Evolutionary conservation across 139 green algal species (phyloP).

Genomic region (Chlorella sp.): DNA sequence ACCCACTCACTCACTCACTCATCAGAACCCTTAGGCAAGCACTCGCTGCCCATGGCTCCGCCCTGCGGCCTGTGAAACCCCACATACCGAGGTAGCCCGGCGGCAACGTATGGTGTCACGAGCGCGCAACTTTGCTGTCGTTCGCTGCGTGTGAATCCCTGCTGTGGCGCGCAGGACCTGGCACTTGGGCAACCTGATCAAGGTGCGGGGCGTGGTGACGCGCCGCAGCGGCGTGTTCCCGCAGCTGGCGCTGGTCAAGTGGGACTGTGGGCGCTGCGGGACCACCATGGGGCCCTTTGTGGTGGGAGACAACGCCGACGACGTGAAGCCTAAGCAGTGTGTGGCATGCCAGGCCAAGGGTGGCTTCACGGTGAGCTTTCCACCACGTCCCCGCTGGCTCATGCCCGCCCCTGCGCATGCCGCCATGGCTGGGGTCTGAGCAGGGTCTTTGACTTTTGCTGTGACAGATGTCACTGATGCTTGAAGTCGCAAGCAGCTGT

Average conservation of each 20-base stretch:
- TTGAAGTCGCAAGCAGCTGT: no score
- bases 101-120: no score
- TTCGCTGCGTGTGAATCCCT: no score
- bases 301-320: not conserved
- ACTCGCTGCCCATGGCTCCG: no score
- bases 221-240: constrained; percentile 95
- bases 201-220: constrained; percentile 87
- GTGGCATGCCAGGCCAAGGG: no score
- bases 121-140: no score
- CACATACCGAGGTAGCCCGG: no score
- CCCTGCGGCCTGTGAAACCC: no score
- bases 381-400: not conserved
- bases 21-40: no score
- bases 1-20: no score
- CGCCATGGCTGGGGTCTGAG: not conserved
- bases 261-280: constrained; percentile 85
- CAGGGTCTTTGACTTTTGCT: not conserved
- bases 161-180: constrained; percentile 41
- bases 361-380: not conserved
- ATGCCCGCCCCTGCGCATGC: not conserved
- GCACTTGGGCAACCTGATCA: constrained; percentile 85
- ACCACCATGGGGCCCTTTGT: constrained; percentile 81
- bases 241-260: constrained; percentile 86
- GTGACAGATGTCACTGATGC: not conserved
- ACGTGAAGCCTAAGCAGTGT: not conserved